Evolutionary conservation across 208 protist species (phyloP), one percentile per base, ranked within the genome.

Genomic region (Porcisia deanei): DNA sequence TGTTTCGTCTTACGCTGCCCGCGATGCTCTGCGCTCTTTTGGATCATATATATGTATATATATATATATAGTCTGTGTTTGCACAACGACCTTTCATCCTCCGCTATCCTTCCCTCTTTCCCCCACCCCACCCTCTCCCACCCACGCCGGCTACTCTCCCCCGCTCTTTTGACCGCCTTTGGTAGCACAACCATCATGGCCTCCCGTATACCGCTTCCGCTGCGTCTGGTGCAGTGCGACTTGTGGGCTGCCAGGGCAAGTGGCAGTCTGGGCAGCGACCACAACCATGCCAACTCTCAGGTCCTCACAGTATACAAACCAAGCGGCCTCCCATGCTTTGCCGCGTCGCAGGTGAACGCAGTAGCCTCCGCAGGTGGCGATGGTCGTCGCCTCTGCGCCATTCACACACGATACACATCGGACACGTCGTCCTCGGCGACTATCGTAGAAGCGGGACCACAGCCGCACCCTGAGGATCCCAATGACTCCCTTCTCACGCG

Each of bases 291-390:
- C 53, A 14, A 47, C 6, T 34, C 49, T n/a, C 59, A 34, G 4
- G 72, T 86, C 39, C 47, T 91, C 64, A 82, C 88, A 6, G 76
- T 83, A 1, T 91, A 92, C 79, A 95, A 95, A 57, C 90, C 90
- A 0, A 79, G 71, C 69, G 90, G 90, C 7, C 78, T 95, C 16
- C 88, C 87, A 9, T 88, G 86, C 70, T 92, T 90, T 71, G 67
- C 88, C 6, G 67, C 78, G 22, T 88, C 83, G 4, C 90, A 93
- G 76, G 76, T 91, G 12, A 41, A 47, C 18, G 79, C 80, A 34
- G 77, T 67, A 34, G n/a, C 53, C 2, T 39, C 59, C 34, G 52
- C 34, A 6, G 55, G 55, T 43, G 65, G 58, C 9, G 82, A 84
- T 78, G 85, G 77, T 1, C 76, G 84, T 1, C 78, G 73, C 9